Evolutionary conservation across 2,329 filamentous ascomycete species (phyloP), one percentile per base, ranked within the genome.

Genomic region (Thielaviopsis euricoi): DNA sequence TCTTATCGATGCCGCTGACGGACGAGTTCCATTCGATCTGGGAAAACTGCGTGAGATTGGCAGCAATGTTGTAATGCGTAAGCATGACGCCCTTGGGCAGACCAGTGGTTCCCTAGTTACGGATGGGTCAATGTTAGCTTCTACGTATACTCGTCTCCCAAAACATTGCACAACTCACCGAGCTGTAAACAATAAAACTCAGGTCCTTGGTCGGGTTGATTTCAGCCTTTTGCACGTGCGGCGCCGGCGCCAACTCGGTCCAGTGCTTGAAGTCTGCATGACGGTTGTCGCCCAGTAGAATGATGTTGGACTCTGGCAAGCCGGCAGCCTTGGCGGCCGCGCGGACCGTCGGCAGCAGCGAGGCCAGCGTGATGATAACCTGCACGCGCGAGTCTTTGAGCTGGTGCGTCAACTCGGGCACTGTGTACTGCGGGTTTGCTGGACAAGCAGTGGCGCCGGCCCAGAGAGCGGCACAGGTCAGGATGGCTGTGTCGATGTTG

Each of bases 61-160:
- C 73, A 12, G 94, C 79, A 60, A 95, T 83, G 67, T 96, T 96
- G 62, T 73, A 70, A 70, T 97, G 91, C 7, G 82, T 86, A 33
- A 96, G 75, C 79, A 88, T 86, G 15, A 96, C 91, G 17, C 90
- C 91, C 70, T 97, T 97, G 0, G 91, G 90, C 55, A 89, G 73
- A 1, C 91, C 91, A 0, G 91, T 96, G 0, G 91, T 97, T 7
- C 91, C 91, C 67, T 46, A 58, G 29, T 19, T n/a, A n/a, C n/a
- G n/a, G n/a, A n/a, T n/a, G n/a, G n/a, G n/a, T n/a, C n/a, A n/a
- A n/a, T n/a, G n/a, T n/a, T n/a, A n/a, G n/a, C n/a, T n/a, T n/a
- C n/a, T n/a, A n/a, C n/a, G n/a, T n/a, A n/a, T n/a, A n/a, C n/a
- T n/a, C n/a, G n/a, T n/a, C n/a, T n/a, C n/a, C n/a, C n/a, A n/a